These are phyloP conservation scores for Aotearoamyces nothofagi DNA, from an alignment of 2,329 filamentous ascomycete genomes.

Conservation along the genomic window DNA sequence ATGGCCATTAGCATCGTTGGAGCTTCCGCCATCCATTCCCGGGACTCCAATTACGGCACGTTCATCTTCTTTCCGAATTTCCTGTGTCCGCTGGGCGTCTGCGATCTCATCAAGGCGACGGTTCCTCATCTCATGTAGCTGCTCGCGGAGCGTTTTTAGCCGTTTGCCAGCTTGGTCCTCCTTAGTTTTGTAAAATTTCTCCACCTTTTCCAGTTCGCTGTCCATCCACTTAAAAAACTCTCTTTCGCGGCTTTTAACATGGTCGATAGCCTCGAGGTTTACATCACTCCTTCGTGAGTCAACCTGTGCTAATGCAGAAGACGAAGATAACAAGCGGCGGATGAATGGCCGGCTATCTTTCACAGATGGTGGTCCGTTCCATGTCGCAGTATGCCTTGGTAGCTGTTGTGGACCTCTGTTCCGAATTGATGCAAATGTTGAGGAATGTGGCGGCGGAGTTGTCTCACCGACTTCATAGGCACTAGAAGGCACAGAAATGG, in stretches of 20 bases:
- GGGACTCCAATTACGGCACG: conserved; percentile 6
- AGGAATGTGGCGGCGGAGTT: conserved; percentile 10
- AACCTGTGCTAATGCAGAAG: conserved; percentile 12
- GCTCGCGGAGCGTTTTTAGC: conserved; percentile 56
- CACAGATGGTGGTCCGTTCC: background rate
- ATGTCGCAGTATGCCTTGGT: conserved; percentile 11
- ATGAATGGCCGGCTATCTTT: background rate
- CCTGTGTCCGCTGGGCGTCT: conserved; percentile 10
- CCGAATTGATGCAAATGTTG: conserved; percentile 12
- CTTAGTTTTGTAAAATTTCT: conserved; percentile 75
- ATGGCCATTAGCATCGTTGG: conserved; percentile 5
- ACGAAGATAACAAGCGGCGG: background rate
- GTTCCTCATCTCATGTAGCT: conserved; percentile 88
- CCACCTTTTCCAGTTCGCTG: conserved; percentile 76
- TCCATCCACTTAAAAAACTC: conserved; percentile 84
- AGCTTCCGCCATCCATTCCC: conserved; percentile 8
- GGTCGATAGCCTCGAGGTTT: conserved; percentile 30
- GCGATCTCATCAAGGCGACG: conserved; percentile 57
- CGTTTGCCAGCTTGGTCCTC: conserved; percentile 71
- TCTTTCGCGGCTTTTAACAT: conserved; percentile 58
- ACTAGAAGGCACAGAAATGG: conserved; percentile 8
- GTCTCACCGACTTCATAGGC: conserved; percentile 29
- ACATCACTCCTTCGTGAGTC: conserved; percentile 27
- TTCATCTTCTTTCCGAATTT: conserved; percentile 10
- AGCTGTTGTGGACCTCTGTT: too few relatives aligned